Conservation (phyloP, 495 filamentous ascomycete genomes). For the Terfezia boudieri region DNA sequence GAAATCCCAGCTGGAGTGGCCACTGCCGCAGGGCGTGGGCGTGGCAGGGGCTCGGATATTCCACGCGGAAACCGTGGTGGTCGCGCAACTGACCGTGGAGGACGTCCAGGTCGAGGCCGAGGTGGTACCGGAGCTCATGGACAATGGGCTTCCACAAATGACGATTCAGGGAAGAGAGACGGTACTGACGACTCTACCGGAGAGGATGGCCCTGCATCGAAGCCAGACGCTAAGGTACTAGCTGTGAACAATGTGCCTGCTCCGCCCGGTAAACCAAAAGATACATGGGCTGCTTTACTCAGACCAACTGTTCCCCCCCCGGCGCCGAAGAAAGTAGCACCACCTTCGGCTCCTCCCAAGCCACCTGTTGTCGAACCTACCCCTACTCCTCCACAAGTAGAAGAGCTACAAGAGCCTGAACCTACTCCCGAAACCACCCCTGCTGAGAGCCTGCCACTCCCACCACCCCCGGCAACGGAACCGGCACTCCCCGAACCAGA, state of each 20-base stretch:
- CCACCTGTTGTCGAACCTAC: constrained; percentile 6
- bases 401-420: constrained; percentile 11
- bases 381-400: neutral
- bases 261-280: constrained; percentile 3
- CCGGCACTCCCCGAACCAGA: constrained; percentile 6
- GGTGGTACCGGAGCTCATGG: constrained; percentile 15
- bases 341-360: constrained; percentile 8
- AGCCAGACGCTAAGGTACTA: constrained; percentile 18
- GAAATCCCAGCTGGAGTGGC: constrained; percentile 38
- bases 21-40: constrained; percentile 35
- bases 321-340: constrained; percentile 13
- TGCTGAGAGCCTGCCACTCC: constrained; percentile 2
- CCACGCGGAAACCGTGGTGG: constrained; percentile 45
- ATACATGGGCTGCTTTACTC: constrained; percentile 23
- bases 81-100: constrained; percentile 39
- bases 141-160: neutral
- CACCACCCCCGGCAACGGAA: constrained; percentile 4
- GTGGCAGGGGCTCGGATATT: constrained; percentile 25
- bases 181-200: constrained; percentile 10
- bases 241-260: constrained; percentile 17
- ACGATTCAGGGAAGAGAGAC: neutral
- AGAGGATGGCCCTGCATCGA: constrained; percentile 14
- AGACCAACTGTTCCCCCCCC: constrained; percentile 21
- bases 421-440: constrained; percentile 14
- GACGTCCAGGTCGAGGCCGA: constrained; percentile 52